Evolutionary conservation across 208 protist genomes (phyloP).

Genomic region (Leishmania gerbilli): DNA sequence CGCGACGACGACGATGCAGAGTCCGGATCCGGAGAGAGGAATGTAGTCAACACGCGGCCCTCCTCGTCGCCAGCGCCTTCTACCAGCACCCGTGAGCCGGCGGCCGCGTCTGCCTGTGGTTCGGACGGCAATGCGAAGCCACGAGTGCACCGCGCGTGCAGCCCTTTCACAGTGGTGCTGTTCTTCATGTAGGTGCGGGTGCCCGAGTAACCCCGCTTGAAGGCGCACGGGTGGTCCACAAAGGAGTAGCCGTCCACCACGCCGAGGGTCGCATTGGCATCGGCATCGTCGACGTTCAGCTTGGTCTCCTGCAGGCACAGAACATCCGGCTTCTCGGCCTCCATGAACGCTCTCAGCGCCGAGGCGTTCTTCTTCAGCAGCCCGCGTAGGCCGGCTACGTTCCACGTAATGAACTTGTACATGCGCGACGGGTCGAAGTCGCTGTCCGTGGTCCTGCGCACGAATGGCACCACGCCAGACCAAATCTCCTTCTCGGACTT

Average conservation of each 20-base stretch:
- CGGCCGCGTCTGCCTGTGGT: not conserved
- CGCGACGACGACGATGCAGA: constrained; percentile 5
- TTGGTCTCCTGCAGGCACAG: constrained; percentile 95
- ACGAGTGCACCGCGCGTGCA: constrained; percentile 28
- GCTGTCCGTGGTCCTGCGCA: constrained; percentile 40
- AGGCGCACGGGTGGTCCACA: constrained; percentile 70
- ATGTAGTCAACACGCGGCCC: constrained; percentile 89
- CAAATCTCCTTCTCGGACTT: constrained; percentile 68
- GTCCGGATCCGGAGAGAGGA: constrained; percentile 35
- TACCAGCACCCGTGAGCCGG: not conserved
- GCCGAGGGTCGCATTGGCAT: constrained; percentile 53
- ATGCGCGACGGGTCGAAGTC: constrained; percentile 68
- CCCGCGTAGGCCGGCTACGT: constrained; percentile 91
- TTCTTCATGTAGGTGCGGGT: constrained; percentile 78
- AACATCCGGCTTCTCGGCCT: constrained; percentile 74
- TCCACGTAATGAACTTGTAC: constrained; percentile 93
- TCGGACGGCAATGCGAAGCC: constrained; percentile 37
- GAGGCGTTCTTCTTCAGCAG: constrained; percentile 73
- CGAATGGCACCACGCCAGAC: constrained; percentile 61
- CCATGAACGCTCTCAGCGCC: constrained; percentile 54
- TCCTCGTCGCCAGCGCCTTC: constrained; percentile 65
- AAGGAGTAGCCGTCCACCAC: constrained; percentile 76
- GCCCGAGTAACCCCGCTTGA: constrained; percentile 90
- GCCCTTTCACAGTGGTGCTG: constrained; percentile 13
- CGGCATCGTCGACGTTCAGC: constrained; percentile 66